Percentiles rank a stretch among this genome's conserved stretches.
phyloP scores from a whole-genome alignment of 1,284 basidiomycete species.

The Xerocomus cyaneibrunnescens region DNA sequence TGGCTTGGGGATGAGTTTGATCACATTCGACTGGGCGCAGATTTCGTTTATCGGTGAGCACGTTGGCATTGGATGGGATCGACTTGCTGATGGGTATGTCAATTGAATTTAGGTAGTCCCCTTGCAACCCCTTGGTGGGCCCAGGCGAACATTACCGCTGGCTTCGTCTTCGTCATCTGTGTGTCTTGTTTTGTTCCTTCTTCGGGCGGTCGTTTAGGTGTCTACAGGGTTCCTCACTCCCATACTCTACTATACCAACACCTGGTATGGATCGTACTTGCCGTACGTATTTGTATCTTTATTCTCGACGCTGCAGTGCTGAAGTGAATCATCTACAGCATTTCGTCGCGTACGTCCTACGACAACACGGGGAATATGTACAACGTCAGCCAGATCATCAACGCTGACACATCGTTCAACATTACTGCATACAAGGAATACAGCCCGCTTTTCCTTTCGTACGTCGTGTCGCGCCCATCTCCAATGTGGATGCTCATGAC shows the following conservation, averaged over 20 bases:
- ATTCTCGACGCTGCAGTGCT: neutral
- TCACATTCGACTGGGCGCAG: constrained; percentile 73
- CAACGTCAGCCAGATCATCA: constrained; percentile 68
- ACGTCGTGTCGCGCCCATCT: constrained; percentile 13
- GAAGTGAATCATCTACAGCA: constrained; percentile 24
- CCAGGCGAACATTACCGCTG: constrained; percentile 76
- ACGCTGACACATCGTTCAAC: constrained; percentile 57
- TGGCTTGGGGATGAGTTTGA: constrained; percentile 70
- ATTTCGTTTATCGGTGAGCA: constrained; percentile 44
- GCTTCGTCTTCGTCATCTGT: constrained; percentile 78
- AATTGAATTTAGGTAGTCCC: constrained; percentile 42
- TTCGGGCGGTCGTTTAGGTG: neutral
- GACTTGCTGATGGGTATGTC: neutral
- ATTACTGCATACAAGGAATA: constrained; percentile 68
- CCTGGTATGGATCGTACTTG: constrained; percentile 61
- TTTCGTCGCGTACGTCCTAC: constrained; percentile 54
- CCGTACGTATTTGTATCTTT: constrained; percentile 35
- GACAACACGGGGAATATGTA: constrained; percentile 69
- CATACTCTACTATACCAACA: constrained; percentile 61
- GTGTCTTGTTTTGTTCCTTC: neutral
- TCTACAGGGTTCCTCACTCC: constrained; percentile 60
- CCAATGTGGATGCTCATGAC: neutral
- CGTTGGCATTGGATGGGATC: neutral
- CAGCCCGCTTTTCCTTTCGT: constrained; percentile 82
- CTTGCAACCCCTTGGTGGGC: constrained; percentile 74